phyloP scores from a whole-genome alignment of 1,284 basidiomycete species.

The Cystobasidiaceae sp. region DNA sequence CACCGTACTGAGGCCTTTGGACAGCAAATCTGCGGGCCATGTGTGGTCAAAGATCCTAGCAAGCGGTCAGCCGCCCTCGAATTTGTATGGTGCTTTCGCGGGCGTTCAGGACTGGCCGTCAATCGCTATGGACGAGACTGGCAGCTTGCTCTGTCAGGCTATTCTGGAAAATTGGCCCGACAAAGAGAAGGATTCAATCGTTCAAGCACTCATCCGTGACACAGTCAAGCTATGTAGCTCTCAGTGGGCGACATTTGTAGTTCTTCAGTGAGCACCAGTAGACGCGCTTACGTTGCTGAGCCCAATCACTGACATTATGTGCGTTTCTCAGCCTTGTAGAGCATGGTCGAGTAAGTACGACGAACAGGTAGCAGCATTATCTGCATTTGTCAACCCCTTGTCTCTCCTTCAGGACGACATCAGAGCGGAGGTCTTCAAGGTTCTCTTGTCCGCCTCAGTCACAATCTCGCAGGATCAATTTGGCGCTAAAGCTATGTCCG shows the following conservation, averaged over 20 bases:
- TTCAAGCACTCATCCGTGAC: constrained; percentile 3
- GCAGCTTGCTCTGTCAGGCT: constrained; percentile 26
- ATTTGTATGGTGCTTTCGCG: constrained; percentile 11
- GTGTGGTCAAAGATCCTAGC: constrained; percentile 29
- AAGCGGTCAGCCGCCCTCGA: neutral
- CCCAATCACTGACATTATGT: neutral
- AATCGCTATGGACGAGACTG: constrained; percentile 31
- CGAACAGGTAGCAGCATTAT: too few relatives aligned
- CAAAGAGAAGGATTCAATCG: constrained; percentile 18
- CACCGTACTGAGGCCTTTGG: neutral
- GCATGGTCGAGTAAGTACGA: constrained; percentile 9
- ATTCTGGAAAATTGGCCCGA: constrained; percentile 29
- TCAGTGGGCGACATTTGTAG: constrained; percentile 30
- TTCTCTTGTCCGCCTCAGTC: constrained; percentile 1
- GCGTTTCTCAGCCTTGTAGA: constrained; percentile 20
- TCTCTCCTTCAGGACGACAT: neutral
- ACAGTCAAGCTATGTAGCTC: constrained; percentile 10
- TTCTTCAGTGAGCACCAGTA: constrained; percentile 10
- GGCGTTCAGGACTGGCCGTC: constrained; percentile 14
- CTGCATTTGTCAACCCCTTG: too few relatives aligned
- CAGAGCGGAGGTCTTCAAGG: constrained; percentile 7
- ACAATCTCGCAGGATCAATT: constrained; percentile 19
- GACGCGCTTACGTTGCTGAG: neutral
- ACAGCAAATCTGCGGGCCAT: constrained; percentile 26
- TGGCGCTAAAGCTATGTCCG: constrained; percentile 29